Percentiles rank a stretch among this genome's conserved stretches.
These are phyloP conservation scores for Aureobasidium sp. DNA, from an alignment of 2,329 filamentous ascomycete species.

Conservation along the genomic window DNA sequence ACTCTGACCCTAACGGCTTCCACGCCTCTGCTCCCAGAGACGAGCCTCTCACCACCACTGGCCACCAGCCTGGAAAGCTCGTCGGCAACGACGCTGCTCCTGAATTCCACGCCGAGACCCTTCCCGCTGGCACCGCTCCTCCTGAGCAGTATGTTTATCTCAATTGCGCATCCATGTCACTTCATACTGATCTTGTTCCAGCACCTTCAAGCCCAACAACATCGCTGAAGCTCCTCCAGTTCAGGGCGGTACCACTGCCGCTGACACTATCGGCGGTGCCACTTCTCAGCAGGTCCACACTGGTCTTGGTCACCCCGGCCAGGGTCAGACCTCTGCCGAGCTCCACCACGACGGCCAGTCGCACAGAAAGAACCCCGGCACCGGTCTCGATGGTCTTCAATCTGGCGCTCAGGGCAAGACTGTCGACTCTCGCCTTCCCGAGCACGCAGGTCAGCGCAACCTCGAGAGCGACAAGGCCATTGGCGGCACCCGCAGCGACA, in stretches of 20 bases:
- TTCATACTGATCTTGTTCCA: constrained; percentile 1
- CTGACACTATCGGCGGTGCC: constrained; percentile 41
- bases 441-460: constrained; percentile 30
- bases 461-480: constrained; percentile 27
- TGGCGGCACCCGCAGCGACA: constrained; percentile 24
- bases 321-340: constrained; percentile 42
- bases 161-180: neutral
- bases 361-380: constrained; percentile 32
- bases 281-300: constrained; percentile 46
- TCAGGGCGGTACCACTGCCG: constrained; percentile 30
- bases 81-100: constrained; percentile 51
- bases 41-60: neutral
- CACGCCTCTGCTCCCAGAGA: constrained; percentile 4
- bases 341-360: constrained; percentile 37
- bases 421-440: constrained; percentile 26
- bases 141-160: constrained; percentile 17
- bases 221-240: constrained; percentile 32
- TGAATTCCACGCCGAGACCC: constrained; percentile 55
- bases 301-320: constrained; percentile 44
- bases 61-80: constrained; percentile 23
- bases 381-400: constrained; percentile 37
- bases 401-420: constrained; percentile 17
- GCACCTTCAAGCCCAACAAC: constrained; percentile 38
- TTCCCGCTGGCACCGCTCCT: constrained; percentile 57
- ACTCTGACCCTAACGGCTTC: constrained; percentile 8